phyloP scores from a whole-genome alignment of 1,139 yeast species.

The Lodderomyces jiufengensis region DNA sequence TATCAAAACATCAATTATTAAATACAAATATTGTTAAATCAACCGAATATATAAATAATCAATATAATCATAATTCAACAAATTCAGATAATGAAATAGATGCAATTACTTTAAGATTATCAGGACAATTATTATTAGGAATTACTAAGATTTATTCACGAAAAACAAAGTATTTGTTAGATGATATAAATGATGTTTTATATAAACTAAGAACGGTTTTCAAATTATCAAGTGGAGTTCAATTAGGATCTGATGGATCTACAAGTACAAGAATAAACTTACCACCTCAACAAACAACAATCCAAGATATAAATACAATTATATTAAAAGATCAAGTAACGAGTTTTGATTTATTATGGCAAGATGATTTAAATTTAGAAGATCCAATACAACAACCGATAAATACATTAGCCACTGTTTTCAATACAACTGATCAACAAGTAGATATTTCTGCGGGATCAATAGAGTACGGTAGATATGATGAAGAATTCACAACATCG shows the following conservation, averaged over 20 bases:
- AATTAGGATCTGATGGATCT: conserved; percentile 27
- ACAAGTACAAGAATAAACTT: conserved; percentile 32
- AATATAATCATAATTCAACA: conserved; percentile 5
- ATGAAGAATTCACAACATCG: conserved; percentile 12
- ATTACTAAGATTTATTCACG: conserved; percentile 85
- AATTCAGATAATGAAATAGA: conserved; percentile 14
- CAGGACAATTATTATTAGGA: conserved; percentile 87
- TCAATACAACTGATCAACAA: conserved; percentile 8
- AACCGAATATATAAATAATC: conserved; percentile 15
- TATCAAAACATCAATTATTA: conserved; percentile 72
- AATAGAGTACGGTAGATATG: conserved; percentile 55
- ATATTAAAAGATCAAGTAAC: conserved; percentile 77
- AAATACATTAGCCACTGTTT: conserved; percentile 2
- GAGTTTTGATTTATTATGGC: conserved; percentile 66
- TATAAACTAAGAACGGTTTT: conserved; percentile 74
- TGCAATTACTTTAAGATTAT: conserved; percentile 71
- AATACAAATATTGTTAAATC: conserved; percentile 71
- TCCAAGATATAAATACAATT: conserved; percentile 52
- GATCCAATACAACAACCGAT: conserved; percentile 9
- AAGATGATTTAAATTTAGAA: conserved; percentile 60
- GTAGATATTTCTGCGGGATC: conserved; percentile 41
- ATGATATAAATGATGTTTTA: conserved; percentile 80
- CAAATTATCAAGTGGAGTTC: conserved; percentile 36
- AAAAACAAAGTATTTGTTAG: conserved; percentile 78
- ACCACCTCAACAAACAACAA: conserved; percentile 48